A percentile compares a stretch with the other conserved stretches of the same genome.
Evolutionary conservation across 352 stramenopile genomes (phyloP).

Genomic region (Globisporangium okanoganense): DNA sequence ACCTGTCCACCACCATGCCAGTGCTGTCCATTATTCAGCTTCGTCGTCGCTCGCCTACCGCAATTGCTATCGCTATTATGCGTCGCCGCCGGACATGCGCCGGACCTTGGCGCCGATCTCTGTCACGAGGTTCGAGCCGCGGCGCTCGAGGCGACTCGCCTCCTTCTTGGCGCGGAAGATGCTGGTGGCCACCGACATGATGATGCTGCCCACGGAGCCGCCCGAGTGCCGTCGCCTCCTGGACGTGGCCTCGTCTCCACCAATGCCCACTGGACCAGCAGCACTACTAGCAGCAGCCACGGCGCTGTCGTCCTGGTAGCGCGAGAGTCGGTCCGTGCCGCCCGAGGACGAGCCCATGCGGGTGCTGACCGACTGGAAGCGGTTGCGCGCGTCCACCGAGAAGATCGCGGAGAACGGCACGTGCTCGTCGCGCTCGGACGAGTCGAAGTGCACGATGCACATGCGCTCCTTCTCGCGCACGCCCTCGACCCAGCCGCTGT

Average conservation of each 20-base stretch:
- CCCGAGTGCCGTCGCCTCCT: constrained; percentile 34
- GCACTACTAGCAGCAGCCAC: not conserved
- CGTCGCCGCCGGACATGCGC: not conserved
- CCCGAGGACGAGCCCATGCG: constrained; percentile 39
- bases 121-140: constrained; percentile 39
- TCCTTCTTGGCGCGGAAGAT: constrained; percentile 45
- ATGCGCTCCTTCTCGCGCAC: constrained; percentile 54
- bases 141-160: constrained; percentile 25
- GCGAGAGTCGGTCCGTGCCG: constrained; percentile 13
- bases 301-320: constrained; percentile 16
- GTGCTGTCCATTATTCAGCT: not conserved
- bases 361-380: constrained; percentile 35
- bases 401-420: constrained; percentile 73
- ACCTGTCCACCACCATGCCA: not conserved
- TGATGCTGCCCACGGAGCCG: constrained; percentile 53
- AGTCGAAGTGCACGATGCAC: constrained; percentile 70
- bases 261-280: not conserved
- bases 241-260: not conserved
- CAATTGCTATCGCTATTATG: not conserved
- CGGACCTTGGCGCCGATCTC: constrained; percentile 28
- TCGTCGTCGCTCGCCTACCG: not conserved
- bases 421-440: constrained; percentile 49
- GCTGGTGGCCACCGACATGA: constrained; percentile 49
- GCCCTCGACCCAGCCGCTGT: constrained; percentile 46
- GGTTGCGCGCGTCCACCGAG: constrained; percentile 47